Percentiles rank a stretch among this genome's conserved stretches.
Conservation (phyloP, 495 filamentous ascomycete genomes). For the Aspergillus affinis region DNA sequence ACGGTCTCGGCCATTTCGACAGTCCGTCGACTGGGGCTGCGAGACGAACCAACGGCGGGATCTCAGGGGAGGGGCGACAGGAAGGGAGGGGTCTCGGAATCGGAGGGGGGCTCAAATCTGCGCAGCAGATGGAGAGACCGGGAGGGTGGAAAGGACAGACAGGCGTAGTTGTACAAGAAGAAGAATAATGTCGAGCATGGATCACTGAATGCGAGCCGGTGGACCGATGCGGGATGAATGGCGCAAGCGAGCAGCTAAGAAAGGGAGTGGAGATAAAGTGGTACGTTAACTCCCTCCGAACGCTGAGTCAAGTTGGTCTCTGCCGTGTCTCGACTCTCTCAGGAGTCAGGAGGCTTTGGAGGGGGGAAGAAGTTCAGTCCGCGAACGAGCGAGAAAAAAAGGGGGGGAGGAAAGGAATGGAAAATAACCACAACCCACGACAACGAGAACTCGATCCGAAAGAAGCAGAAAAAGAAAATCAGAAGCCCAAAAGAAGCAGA, state of each 20-base stretch:
- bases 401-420: conserved; percentile 20
- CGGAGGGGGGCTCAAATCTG: conserved; percentile 38
- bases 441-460: background rate
- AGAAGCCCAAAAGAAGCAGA: background rate
- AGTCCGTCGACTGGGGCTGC: conserved; percentile 26
- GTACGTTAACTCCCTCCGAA: conserved; percentile 17
- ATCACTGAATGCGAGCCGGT: conserved; percentile 39
- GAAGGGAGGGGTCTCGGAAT: conserved; percentile 21
- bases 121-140: conserved; percentile 36
- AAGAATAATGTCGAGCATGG: conserved; percentile 35
- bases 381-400: conserved; percentile 18
- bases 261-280: conserved; percentile 26
- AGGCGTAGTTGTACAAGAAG: conserved; percentile 29
- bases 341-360: conserved; percentile 2
- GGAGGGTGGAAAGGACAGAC: conserved; percentile 22
- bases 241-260: conserved; percentile 51
- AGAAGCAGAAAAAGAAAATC: conserved; percentile 3
- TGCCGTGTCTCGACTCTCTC: conserved; percentile 15
- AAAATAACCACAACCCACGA: background rate
- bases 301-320: conserved; percentile 15
- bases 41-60: background rate
- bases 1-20: conserved; percentile 40
- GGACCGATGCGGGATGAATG: conserved; percentile 85
- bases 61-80: background rate
- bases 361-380: background rate